Evolutionary conservation across 495 filamentous ascomycete genomes (phyloP), one percentile per base, ranked within the genome.

Genomic region (Podospora appendiculata): DNA sequence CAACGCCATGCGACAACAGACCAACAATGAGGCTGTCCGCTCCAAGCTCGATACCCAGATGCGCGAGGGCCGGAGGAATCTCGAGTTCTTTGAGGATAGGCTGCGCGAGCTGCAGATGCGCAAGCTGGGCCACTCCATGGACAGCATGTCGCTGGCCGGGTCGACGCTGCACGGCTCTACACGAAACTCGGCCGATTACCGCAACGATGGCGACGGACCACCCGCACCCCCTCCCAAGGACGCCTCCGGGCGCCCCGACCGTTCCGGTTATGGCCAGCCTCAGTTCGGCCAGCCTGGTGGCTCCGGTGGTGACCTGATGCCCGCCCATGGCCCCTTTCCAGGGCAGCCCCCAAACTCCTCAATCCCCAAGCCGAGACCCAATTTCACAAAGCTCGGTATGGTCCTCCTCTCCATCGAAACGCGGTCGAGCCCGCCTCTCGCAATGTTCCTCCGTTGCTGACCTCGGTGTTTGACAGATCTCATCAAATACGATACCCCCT

Each of bases 401-500:
- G 72, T 39, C 38, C 25, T 18, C 11, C 47, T 49, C 41, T 1
- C 25, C 17, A 32, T 9, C 43, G 38, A 16, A n/a, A 32, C 40
- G 17, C 18, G 12, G 14, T 35, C 16, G 35, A 50, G 7, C 12
- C 13, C 14, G 35, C 8, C 16, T 10, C 44, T 42, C 11, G 35
- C 18, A 6, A 33, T 46, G 8, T 32, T 44, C 47, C 61, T 69
- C 39, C 68, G 54, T n/a, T 9, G 32, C 9, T 46, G 4, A 11
- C 17, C 1, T 5, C 18, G 19, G 14, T 17, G 17, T 6, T 5
- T 52, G 36, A 17, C 61, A 97, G 93, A 98, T 75, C 78, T 99
- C 50, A 97, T 99, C 72, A 99, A 96, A 82, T 96, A 90, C 73
- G 94, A 99, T 66, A 97, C 92, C 17, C 84, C 84, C 17, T 89